Evolutionary conservation across 2,329 filamentous ascomycete genomes (phyloP).

Genomic region (Xylaria hypoxylon): DNA sequence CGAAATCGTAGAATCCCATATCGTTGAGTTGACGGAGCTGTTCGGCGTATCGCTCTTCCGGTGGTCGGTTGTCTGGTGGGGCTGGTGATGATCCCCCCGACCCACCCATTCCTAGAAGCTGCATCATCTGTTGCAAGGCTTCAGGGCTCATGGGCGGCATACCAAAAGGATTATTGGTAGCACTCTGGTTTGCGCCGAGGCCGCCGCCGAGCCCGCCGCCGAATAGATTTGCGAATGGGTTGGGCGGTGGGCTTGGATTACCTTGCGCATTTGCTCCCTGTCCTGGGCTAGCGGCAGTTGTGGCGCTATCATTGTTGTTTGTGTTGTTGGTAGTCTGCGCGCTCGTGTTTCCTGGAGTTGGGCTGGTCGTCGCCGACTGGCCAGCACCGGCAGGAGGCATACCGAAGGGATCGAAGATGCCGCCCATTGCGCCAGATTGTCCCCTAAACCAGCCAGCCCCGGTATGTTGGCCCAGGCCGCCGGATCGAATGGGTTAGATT

Average conservation of each 20-base stretch:
- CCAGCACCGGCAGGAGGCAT: constrained; percentile 18
- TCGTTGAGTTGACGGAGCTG: constrained; percentile 93
- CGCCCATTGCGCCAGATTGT: constrained; percentile 52
- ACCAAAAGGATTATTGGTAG: constrained; percentile 52
- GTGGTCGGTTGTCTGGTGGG: constrained; percentile 84
- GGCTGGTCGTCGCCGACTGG: constrained; percentile 47
- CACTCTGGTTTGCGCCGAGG: constrained; percentile 46
- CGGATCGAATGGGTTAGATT: constrained; percentile 60
- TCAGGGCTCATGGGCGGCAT: constrained; percentile 66
- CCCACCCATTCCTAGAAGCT: constrained; percentile 59
- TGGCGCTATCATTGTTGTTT: constrained; percentile 46
- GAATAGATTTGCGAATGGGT: constrained; percentile 78
- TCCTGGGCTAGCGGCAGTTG: constrained; percentile 47
- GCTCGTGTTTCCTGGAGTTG: constrained; percentile 40
- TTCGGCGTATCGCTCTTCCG: constrained; percentile 91
- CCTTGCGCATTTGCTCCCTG: constrained; percentile 45
- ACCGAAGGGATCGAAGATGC: constrained; percentile 58
- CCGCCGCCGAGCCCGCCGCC: constrained; percentile 52
- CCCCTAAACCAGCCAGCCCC: constrained; percentile 47
- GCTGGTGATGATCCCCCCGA: constrained; percentile 56
- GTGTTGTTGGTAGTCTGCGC: constrained; percentile 21
- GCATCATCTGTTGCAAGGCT: constrained; percentile 65
- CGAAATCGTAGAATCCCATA: constrained; percentile 99
- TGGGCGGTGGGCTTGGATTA: constrained; percentile 57
- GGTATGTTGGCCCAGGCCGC: constrained; percentile 50